Base-by-base conservation (phyloP, 2,329 filamentous ascomycete species). In the Penicillium janthinellum region DNA sequence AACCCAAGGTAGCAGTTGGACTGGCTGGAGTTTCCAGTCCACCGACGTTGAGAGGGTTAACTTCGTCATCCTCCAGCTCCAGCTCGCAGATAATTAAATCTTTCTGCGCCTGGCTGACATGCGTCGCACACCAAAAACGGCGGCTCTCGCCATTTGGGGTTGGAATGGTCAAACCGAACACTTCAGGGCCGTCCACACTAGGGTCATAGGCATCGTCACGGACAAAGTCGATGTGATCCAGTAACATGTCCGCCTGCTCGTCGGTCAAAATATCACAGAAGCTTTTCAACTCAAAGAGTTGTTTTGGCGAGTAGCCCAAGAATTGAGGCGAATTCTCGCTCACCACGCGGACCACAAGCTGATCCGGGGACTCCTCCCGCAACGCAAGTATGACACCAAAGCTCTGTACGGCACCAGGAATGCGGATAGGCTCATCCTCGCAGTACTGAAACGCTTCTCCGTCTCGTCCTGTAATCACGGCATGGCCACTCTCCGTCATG, bases 391-490 rank as follows among this genome's bases (percentile, higher is more conserved):
- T 79, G 4, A 90, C 81, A 1, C 92, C 92, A 67, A 96, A 96
- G 1, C 85, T 83, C 72, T 96, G 92, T 11, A 96, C 80, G 0
- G 92, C 91, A 20, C 92, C 72, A 0, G 92, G 92, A 1, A 92
- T 89, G 65, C 94, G 91, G 28, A 96, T 96, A 0, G 92, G 92
- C 69, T 96, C 92, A 69, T 96, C 92, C 74, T 96, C 92, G 70
- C 92, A 96, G 54, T 87, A 84, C 71, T 96, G 90, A 47, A 95
- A 78, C 0, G 83, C 85, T 1, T 86, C 83, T 1, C 87, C 88
- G 55, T 91, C 87, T 57, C 89, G 84, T 5, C 92, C 92, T 0
- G 91, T 95, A 56, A 96, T 90, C 34, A 96, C 85, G 28, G 89
- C 87, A 76, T 96, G 91, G 0, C 92, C 92, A 15, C 87, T 89